A percentile compares a stretch with the other conserved stretches of the same genome.
Conservation (phyloP, 805 yeast species). For the Yarrowia bubula region DNA sequence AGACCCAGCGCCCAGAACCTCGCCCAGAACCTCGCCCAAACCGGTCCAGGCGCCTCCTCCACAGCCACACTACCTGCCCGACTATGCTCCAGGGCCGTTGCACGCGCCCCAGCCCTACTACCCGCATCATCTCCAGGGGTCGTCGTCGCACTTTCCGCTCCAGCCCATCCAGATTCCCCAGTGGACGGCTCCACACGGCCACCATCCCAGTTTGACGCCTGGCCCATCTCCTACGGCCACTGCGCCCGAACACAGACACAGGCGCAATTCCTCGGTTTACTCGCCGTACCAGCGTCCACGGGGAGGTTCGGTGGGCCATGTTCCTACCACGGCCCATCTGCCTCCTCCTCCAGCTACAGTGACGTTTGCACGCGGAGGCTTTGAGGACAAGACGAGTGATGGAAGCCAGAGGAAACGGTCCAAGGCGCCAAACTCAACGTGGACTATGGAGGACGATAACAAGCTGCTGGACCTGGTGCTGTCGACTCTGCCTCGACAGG, state of each 20-base stretch:
- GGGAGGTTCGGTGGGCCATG: conserved; percentile 18
- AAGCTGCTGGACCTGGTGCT: conserved; percentile 38
- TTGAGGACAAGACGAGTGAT: conserved; percentile 22
- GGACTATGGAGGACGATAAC: conserved; percentile 40
- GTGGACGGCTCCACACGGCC: conserved; percentile 19
- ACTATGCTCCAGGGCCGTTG: not conserved
- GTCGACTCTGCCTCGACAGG: conserved; percentile 39
- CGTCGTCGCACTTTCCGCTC: not conserved
- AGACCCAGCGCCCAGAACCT: not conserved
- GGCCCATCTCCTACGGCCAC: conserved; percentile 17
- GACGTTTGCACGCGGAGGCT: conserved; percentile 14
- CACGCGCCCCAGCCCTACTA: conserved; percentile 18
- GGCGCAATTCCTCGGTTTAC: conserved; percentile 16
- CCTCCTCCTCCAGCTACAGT: conserved; percentile 6
- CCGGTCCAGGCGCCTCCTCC: not conserved
- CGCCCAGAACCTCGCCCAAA: too few relatives aligned
- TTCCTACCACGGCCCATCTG: not conserved
- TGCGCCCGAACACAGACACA: conserved; percentile 3
- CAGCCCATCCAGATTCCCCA: conserved; percentile 24
- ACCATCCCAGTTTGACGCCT: conserved; percentile 13
- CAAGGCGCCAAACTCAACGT: conserved; percentile 39
- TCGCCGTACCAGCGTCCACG: conserved; percentile 24
- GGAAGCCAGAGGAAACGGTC: conserved; percentile 31
- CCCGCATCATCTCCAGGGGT: conserved; percentile 23
- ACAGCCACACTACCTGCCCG: not conserved